These are phyloP conservation scores for Aurantiochytrium sp. DNA, from an alignment of 108 stramenopile genomes.

Conservation along the genomic window DNA sequence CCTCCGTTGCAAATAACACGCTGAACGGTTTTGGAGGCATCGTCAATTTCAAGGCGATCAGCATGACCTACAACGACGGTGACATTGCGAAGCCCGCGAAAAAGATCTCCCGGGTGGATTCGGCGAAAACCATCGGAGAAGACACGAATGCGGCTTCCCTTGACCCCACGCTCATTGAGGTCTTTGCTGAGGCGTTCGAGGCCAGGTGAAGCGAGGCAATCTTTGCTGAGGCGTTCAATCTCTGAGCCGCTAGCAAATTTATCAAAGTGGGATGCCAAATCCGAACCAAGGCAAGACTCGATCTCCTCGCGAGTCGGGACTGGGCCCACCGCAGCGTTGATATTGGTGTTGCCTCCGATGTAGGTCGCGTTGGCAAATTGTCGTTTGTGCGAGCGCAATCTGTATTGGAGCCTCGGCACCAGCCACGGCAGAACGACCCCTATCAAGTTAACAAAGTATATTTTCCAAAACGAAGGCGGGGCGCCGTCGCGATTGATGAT, in stretches of 20 bases:
- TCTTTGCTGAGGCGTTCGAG: neutral
- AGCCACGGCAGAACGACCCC: neutral
- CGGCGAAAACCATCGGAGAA: neutral
- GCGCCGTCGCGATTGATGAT: neutral
- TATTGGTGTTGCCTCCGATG: neutral
- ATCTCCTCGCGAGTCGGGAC: neutral
- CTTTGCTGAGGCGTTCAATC: neutral
- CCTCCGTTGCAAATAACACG: neutral
- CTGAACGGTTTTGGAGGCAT: neutral
- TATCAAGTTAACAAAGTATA: neutral
- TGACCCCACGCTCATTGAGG: neutral
- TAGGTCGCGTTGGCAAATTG: neutral
- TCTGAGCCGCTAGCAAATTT: neutral
- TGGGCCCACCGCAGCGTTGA: neutral
- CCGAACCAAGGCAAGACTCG: neutral
- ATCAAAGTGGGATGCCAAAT: neutral
- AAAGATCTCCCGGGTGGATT: neutral
- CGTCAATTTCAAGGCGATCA: neutral
- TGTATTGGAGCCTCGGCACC: neutral
- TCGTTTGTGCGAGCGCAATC: neutral
- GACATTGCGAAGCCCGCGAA: neutral
- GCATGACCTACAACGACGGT: neutral
- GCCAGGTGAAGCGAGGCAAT: neutral
- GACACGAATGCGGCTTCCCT: neutral
- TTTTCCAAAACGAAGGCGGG: neutral